Conservation (phyloP, 306 rosid species). For the Rosa lucieae region DNA sequence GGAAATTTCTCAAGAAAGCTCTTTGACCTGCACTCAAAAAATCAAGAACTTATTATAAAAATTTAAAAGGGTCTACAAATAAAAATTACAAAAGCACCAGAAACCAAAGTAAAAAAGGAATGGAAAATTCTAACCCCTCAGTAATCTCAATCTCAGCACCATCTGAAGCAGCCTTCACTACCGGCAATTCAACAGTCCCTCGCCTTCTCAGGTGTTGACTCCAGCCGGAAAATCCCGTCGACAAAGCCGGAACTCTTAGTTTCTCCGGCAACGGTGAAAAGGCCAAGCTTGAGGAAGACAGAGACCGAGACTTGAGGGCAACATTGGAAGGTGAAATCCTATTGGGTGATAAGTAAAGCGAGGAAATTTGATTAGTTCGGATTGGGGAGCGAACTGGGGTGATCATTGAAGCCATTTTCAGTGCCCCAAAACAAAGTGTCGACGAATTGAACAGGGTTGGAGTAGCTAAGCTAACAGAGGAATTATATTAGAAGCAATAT, state of each 20-base stretch:
- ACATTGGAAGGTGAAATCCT: conserved; percentile 29
- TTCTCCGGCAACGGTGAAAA: conserved; percentile 48
- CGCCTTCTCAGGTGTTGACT: conserved; percentile 36
- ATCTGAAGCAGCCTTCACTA: conserved; percentile 48
- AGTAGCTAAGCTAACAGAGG: conserved; percentile 3
- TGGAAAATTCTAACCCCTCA: conserved; percentile 40
- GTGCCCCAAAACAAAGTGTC: neutral
- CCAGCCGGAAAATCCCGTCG: conserved; percentile 30
- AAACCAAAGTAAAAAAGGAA: neutral
- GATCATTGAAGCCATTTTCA: conserved; percentile 47
- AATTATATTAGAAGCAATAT: conserved; percentile 7
- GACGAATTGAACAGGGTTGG: conserved; percentile 11
- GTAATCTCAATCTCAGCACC: conserved; percentile 37
- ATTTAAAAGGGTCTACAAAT: neutral
- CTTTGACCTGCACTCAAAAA: conserved; percentile 40
- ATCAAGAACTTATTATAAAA: neutral
- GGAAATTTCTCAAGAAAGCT: conserved; percentile 62
- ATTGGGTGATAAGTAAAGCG: conserved; percentile 27
- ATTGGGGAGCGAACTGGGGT: conserved; percentile 43
- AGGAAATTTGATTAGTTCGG: conserved; percentile 32
- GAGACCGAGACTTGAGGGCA: conserved; percentile 29
- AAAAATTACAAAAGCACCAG: neutral
- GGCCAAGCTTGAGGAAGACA: conserved; percentile 33
- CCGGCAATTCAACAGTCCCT: conserved; percentile 27
- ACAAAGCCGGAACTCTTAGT: conserved; percentile 9